Conservation (phyloP, 345 rosid genomes). For the Excoecaria cochinchinensis region DNA sequence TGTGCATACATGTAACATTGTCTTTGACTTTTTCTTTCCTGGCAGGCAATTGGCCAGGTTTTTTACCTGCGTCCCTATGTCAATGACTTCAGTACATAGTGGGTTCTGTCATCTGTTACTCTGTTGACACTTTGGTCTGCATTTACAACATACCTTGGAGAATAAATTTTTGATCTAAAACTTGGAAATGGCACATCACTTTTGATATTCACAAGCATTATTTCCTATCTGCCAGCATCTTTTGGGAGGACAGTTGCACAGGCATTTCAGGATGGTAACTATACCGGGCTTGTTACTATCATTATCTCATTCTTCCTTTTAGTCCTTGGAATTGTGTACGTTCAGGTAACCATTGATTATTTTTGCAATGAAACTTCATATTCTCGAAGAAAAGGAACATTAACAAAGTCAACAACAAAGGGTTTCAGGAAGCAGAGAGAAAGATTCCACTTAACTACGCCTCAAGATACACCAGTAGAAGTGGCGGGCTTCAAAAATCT, state of each 20-base stretch:
- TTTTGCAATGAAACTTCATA: constrained; percentile 10
- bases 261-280: constrained; percentile 90
- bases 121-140: constrained; percentile 85
- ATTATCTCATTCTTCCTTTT: constrained; percentile 69
- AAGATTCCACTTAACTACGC: constrained; percentile 97
- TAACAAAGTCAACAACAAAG: constrained; percentile 31
- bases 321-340: constrained; percentile 91
- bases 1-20: constrained; percentile 3
- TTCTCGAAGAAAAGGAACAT: constrained; percentile 22
- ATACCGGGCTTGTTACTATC: constrained; percentile 68
- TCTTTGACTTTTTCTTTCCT: constrained; percentile 11
- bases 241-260: constrained; percentile 83
- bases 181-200: constrained; percentile 98
- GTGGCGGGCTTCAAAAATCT: constrained; percentile 83
- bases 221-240: constrained; percentile 96
- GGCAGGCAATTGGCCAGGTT: constrained; percentile 91
- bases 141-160: constrained; percentile 83
- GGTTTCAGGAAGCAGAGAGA: constrained; percentile 97
- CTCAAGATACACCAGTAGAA: constrained; percentile 77
- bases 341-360: constrained; percentile 63
- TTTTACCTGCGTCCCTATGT: constrained; percentile 88
- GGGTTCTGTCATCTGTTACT: constrained; percentile 84
- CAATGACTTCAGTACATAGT: constrained; percentile 75
- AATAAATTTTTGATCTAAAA: constrained; percentile 84
- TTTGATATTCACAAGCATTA: constrained; percentile 88